Evolutionary conservation across 163 green algal species (phyloP).

Genomic region (Trebouxiophyceae sp.): DNA sequence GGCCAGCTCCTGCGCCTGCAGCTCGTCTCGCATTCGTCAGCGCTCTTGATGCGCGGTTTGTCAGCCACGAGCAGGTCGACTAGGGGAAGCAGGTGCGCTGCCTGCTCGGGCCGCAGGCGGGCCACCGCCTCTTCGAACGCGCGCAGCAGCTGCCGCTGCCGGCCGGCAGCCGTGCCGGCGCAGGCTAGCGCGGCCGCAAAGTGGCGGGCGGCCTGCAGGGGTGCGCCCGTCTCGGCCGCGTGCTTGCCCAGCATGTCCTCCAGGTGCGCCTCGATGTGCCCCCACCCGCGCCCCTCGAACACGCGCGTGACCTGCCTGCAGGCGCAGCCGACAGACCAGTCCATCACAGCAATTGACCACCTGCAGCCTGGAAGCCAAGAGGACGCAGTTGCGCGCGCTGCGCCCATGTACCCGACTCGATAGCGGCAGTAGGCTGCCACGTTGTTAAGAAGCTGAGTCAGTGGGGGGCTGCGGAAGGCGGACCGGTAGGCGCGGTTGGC

Average conservation of each 20-base stretch:
- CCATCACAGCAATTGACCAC: no score
- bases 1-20: neutral
- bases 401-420: no score
- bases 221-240: constrained; percentile 42
- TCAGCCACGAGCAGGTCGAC: no score
- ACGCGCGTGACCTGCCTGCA: constrained; percentile 58
- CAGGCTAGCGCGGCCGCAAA: constrained; percentile 56
- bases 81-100: no score
- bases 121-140: constrained; percentile 40
- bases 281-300: constrained; percentile 66
- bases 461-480: constrained; percentile 1
- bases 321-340: neutral
- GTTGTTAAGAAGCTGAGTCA: neutral
- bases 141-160: constrained; percentile 49
- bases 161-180: constrained; percentile 19
- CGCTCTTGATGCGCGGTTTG: no score
- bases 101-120: neutral
- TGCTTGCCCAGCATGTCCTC: constrained; percentile 73
- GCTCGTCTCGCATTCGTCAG: no score
- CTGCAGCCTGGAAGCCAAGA: no score
- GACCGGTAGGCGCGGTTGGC: constrained; percentile 67
- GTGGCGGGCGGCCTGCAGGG: constrained; percentile 44
- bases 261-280: constrained; percentile 85
- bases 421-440: no score
- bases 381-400: no score